Evolutionary conservation across 768 basidiomycete species (phyloP).

Genomic region (Candolleomyces aberdarensis): DNA sequence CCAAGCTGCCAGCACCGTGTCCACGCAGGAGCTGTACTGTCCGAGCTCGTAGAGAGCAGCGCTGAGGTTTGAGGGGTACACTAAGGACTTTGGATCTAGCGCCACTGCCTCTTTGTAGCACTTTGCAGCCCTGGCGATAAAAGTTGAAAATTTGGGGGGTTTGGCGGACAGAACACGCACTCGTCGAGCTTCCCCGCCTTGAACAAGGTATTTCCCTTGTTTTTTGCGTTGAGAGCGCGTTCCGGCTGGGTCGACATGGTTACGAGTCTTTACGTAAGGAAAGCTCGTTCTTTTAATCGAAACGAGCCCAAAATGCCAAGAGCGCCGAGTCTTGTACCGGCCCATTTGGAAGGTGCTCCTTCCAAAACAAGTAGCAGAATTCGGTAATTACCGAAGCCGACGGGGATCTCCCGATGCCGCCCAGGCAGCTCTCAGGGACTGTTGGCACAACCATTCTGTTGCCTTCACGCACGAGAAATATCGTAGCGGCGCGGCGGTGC

Average conservation of each 20-base stretch:
- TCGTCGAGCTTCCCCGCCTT: conserved; percentile 20
- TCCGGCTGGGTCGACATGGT: conserved; percentile 7
- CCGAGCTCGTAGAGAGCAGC: conserved; percentile 27
- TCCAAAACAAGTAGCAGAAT: no score
- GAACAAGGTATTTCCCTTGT: conserved; percentile 23
- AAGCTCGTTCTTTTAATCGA: no score
- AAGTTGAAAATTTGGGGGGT: background rate
- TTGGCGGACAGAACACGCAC: conserved; percentile 8
- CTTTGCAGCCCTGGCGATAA: background rate
- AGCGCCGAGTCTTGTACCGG: no score
- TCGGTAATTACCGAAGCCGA: no score
- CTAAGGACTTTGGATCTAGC: conserved; percentile 14
- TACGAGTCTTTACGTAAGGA: no score
- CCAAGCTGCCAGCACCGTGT: conserved; percentile 20
- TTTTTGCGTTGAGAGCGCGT: conserved; percentile 17
- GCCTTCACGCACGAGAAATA: no score
- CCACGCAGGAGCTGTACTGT: conserved; percentile 16
- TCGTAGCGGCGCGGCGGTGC: no score
- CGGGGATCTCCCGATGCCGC: no score
- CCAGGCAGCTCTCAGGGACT: no score
- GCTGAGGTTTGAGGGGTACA: conserved; percentile 26
- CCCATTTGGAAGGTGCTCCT: no score
- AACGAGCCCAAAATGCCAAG: no score
- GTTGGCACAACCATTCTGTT: no score
- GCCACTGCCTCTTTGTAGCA: conserved; percentile 19